Evolutionary conservation across 2,329 filamentous ascomycete species (phyloP), one percentile per base, ranked within the genome.

Genomic region (Incumbomyces lentus): DNA sequence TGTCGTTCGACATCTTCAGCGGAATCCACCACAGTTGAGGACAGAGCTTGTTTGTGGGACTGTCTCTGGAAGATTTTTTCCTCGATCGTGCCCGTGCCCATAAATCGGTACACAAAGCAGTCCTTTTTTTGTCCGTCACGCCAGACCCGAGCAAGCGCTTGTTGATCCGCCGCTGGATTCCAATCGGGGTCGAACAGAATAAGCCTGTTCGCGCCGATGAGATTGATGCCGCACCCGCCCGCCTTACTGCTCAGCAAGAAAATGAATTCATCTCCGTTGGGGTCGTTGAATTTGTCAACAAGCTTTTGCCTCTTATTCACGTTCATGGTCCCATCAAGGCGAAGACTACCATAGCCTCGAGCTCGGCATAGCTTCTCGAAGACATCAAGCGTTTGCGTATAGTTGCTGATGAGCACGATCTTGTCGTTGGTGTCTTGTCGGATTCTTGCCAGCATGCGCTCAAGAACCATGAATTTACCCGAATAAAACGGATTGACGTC

Each of bases 21-120:
- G 2, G 85, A 89, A 65, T 98, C 92, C 6, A 98, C 92, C 3
- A 98, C 92, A 58, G 89, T 95, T 0, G 87, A 94, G 1, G 90
- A 96, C 1, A 98, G 72, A 6, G 87, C 93, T 66, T 98, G 92
- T 67, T 98, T 98, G 72, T 98, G 93, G 1, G 86, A 94, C 62
- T 98, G 92, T 8, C 93, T 83, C 65, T 98, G 92, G 69, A 98
- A 98, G 56, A 98, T 95, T 69, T 98, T 98, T 66, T 98, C 92
- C 62, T 98, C 92, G 51, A 98, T 98, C 0, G 89, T 95, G 3
- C 92, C 92, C 0, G 93, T 96, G 0, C 89, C 86, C 58, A 98
- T 98, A 68, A 98, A 98, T n/a, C 92, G 85, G 65, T 98, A 98
- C 13, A 98, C 92, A 59, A 98, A 98, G 61, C 92, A 98, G 60